Base-by-base conservation (phyloP, 2,329 filamentous ascomycete genomes). In the Aspergillus puulaauensis region DNA sequence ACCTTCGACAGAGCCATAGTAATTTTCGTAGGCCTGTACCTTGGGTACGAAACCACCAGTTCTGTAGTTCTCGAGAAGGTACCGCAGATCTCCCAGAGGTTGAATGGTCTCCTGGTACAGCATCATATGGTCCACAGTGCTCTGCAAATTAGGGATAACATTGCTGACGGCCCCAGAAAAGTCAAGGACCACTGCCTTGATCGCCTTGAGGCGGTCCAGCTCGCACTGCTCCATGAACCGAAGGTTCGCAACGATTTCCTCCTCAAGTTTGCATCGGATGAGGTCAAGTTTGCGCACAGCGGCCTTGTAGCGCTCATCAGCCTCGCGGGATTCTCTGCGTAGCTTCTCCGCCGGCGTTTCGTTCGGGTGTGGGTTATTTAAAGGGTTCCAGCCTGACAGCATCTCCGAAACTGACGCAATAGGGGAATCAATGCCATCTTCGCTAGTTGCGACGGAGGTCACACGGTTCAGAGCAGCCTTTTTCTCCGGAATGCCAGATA, bases 71-170 rank as follows among this genome's bases (percentile, higher is more conserved):
- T 99, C 95, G 46, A 99, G 82, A 59, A 99, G 83, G 74, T 98
- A 99, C 62, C 95, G 86, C 65, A 99, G 79, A 75, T 99, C 95
- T 40, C 91, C 90, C 48, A 87, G 74, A 6, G 95, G 95, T 75
- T 98, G 95, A n/a, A 99, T 90, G 0, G 95, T 98, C 80, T 99
- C 95, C 75, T 99, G 95, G 78, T 96, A 99, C 47, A 99, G 83
- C 87, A 99, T 92, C 93, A 99, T 97, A 72, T 96, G 92, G 78
- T 99, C 95, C 23, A 99, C 92, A 0, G 93, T 92, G 58, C 93
- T 93, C 76, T 98, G 95, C 61, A 99, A 80, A 70, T 90, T 96
- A 17, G 95, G 96, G 62, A 99, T 98, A 68, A 97, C 93, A 70
- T 99, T 99, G 81, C 93, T 93, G 74, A 99, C 90, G 39, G 93